Evolutionary conservation across 768 basidiomycete species (phyloP).

Genomic region (Kwoniella newhampshirensis): DNA sequence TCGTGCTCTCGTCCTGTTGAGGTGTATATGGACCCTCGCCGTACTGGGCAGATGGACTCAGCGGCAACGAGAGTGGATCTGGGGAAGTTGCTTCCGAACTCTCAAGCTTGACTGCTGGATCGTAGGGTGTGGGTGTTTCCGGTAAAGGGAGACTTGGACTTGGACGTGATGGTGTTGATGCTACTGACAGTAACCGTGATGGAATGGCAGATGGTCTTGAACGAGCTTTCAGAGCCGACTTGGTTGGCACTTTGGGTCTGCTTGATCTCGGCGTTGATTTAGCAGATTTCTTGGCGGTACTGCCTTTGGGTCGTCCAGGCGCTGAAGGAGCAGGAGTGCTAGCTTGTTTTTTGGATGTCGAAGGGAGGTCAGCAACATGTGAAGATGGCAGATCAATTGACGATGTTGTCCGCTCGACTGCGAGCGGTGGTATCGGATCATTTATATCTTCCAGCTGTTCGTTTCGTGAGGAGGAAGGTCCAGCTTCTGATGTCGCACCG

Average conservation of each 20-base stretch:
- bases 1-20: background rate
- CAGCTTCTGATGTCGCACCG: conserved; percentile 1
- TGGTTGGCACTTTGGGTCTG: conserved; percentile 10
- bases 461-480: conserved; percentile 2
- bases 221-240: background rate
- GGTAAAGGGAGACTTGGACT: conserved; percentile 1
- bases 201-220: conserved; percentile 30
- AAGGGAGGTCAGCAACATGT: background rate
- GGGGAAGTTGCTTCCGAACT: conserved; percentile 9
- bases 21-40: conserved; percentile 8
- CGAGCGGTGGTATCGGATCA: background rate
- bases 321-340: background rate
- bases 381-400: too few relatives aligned
- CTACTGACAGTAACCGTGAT: conserved; percentile 23
- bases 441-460: too few relatives aligned
- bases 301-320: background rate
- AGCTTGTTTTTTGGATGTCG: too few relatives aligned
- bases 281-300: conserved; percentile 1
- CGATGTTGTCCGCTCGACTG: too few relatives aligned
- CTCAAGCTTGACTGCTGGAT: background rate
- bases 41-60: conserved; percentile 12
- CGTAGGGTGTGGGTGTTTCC: conserved; percentile 7
- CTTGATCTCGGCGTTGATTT: conserved; percentile 10
- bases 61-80: conserved; percentile 18
- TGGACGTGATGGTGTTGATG: conserved; percentile 20